Evolutionary conservation across 345 rosid genomes (phyloP).

Genomic region (Anacardium occidentale): DNA sequence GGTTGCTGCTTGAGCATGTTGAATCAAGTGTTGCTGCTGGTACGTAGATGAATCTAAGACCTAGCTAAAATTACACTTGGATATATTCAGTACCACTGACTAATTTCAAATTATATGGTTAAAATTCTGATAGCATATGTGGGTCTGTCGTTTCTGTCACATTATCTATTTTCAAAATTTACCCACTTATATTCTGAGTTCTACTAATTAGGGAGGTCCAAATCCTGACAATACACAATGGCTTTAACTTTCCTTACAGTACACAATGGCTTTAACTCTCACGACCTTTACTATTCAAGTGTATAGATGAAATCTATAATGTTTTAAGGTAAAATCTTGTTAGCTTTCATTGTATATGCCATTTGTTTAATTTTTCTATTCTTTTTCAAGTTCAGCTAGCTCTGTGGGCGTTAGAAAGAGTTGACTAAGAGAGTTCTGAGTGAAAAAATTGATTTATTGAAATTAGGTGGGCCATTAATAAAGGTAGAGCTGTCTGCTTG

Average conservation of each 20-base stretch:
- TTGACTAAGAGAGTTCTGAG: neutral
- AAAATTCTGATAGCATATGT: neutral
- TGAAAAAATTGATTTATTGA: neutral
- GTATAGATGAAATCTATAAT: neutral
- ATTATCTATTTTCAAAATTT: neutral
- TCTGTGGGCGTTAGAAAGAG: neutral
- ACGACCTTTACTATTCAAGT: neutral
- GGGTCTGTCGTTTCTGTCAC: neutral
- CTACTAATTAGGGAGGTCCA: neutral
- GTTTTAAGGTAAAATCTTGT: neutral
- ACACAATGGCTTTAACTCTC: neutral
- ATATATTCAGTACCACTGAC: neutral
- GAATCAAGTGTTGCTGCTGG: conserved; percentile 26
- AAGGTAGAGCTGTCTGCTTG: neutral
- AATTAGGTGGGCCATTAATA: neutral
- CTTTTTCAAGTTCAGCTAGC: neutral
- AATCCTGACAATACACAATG: neutral
- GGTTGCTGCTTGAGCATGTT: conserved; percentile 37
- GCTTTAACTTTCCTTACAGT: no score
- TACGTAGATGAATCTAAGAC: conserved; percentile 19
- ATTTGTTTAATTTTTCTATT: neutral
- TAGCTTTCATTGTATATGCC: neutral
- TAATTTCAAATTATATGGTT: conserved; percentile 8
- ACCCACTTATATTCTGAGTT: neutral
- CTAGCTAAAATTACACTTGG: conserved; percentile 7